Conservation (phyloP, 83 land plant species). For the Picea engelmannii region DNA sequence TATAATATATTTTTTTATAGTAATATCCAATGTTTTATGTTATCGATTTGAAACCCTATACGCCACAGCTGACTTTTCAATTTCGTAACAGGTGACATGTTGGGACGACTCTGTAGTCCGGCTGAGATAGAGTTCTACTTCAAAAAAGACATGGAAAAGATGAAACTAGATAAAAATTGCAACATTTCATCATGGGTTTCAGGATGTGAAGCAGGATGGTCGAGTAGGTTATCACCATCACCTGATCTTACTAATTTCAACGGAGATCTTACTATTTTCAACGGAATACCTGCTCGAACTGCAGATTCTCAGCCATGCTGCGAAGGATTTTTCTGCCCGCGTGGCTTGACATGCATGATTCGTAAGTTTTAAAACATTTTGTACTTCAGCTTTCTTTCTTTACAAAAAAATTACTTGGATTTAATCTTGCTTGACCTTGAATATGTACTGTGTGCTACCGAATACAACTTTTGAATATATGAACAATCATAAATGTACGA, state of each 20-base stretch:
- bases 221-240: constrained; percentile 33
- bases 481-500: too few relatives aligned
- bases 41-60: too few relatives aligned
- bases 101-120: constrained; percentile 36
- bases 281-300: constrained; percentile 46
- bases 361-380: constrained; percentile 54
- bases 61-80: too few relatives aligned
- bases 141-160: background rate
- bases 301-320: constrained; percentile 71
- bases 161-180: constrained; percentile 64
- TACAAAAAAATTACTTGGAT: background rate
- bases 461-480: background rate
- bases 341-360: constrained; percentile 89
- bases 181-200: constrained; percentile 61
- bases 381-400: background rate
- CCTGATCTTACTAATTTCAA: too few relatives aligned
- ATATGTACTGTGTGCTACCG: background rate
- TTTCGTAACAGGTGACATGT: constrained; percentile 36
- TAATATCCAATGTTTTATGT: too few relatives aligned
- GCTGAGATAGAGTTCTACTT: constrained; percentile 40
- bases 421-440: background rate
- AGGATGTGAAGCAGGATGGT: constrained; percentile 93
- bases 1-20: too few relatives aligned
- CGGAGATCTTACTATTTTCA: constrained; percentile 24
- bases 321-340: constrained; percentile 91